phyloP scores from a whole-genome alignment of 2,329 filamentous ascomycete species.

The Colletotrichum tabaci region DNA sequence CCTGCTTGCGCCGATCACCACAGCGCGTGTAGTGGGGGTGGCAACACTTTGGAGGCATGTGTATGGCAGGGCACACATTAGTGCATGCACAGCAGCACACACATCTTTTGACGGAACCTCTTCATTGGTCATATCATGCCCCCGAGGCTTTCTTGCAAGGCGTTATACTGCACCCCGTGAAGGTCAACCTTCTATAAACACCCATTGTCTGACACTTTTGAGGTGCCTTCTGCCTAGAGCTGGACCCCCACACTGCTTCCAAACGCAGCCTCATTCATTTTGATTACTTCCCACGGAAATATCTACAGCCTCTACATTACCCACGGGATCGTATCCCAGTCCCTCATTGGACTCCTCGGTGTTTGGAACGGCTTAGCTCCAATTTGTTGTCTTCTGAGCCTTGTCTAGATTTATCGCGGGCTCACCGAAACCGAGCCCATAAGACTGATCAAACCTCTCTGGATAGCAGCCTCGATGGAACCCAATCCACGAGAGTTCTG shows the following conservation, averaged over 20 bases:
- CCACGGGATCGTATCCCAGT: background rate
- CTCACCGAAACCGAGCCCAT: background rate
- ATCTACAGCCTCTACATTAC: background rate
- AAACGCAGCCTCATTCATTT: background rate
- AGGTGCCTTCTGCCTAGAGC: background rate
- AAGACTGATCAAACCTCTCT: background rate
- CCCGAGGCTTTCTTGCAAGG: background rate
- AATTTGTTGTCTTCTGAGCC: background rate
- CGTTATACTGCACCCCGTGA: background rate
- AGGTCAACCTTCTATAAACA: background rate
- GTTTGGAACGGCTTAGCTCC: background rate
- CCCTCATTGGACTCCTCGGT: background rate
- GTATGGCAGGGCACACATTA: background rate
- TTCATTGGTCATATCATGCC: background rate
- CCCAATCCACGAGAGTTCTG: background rate
- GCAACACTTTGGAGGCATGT: background rate
- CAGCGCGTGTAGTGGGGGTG: background rate
- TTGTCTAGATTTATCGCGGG: background rate
- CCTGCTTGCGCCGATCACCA: background rate
- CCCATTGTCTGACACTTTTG: background rate
- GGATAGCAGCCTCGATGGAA: background rate
- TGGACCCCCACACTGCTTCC: background rate
- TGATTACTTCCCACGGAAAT: background rate
- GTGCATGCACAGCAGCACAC: background rate
- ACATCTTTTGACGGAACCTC: background rate